These are phyloP conservation scores for Phytopythium mirpurense DNA, from an alignment of 352 stramenopile species.

Conservation along the genomic window DNA sequence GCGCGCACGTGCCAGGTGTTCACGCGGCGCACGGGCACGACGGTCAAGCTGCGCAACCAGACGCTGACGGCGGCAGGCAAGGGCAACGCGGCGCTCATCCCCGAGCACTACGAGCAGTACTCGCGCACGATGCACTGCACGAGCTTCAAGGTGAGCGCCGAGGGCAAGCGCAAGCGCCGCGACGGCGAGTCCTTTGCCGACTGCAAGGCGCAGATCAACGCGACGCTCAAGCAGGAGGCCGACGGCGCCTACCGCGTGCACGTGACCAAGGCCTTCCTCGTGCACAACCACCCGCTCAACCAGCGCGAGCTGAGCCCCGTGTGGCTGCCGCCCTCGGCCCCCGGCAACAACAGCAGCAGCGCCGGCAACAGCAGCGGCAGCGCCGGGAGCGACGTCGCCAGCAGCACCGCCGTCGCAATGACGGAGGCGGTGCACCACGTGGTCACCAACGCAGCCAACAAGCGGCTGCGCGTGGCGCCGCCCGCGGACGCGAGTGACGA, in stretches of 20 bases:
- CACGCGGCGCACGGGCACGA: constrained; percentile 18
- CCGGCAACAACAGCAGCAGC: neutral
- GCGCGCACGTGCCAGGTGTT: constrained; percentile 21
- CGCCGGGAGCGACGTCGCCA: neutral
- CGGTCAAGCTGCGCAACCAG: constrained; percentile 29
- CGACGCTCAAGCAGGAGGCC: constrained; percentile 19
- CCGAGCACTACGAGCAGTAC: constrained; percentile 27
- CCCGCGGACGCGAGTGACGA: neutral
- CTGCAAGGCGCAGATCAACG: constrained; percentile 29
- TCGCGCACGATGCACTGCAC: constrained; percentile 25
- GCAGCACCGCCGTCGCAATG: no score
- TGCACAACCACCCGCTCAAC: constrained; percentile 25
- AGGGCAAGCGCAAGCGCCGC: constrained; percentile 10
- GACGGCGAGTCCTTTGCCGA: constrained; percentile 22
- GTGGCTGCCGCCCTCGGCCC: neutral
- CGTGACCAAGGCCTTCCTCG: constrained; percentile 19
- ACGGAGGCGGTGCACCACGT: neutral
- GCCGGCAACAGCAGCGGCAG: neutral
- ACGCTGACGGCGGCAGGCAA: constrained; percentile 15
- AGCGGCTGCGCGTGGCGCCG: constrained; percentile 2
- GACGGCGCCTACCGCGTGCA: constrained; percentile 19
- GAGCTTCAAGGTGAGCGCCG: constrained; percentile 8
- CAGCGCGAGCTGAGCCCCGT: neutral
- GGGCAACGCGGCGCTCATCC: constrained; percentile 8
- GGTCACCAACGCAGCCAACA: neutral